Base-by-base conservation (phyloP, 257 asterid species). In the Gardenia jasminoides region DNA sequence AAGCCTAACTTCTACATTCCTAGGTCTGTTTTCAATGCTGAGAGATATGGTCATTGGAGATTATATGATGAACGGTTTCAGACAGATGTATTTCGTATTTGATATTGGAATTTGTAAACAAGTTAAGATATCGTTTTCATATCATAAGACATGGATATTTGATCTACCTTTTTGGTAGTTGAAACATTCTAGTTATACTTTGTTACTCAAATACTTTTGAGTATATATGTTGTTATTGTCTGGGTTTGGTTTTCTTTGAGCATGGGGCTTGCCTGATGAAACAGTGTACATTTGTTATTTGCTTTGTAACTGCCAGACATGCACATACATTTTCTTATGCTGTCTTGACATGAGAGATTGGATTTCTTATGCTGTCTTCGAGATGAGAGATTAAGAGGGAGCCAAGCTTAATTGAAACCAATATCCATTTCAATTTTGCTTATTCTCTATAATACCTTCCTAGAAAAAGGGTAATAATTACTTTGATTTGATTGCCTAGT, bases 31-130 rank as follows among this genome's bases (percentile, higher is more conserved):
- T 89, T 56, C 76, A 87, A 86, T 74, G 30, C 89, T 0, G 97
- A 90, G 78, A 88, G 99, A 72, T 94, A 93, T 72, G 97, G 92
- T 26, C 97, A 93, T 80, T 93, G 97, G 99, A 86, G 80, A 36
- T 79, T 94, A 80, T 94, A 94, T 44, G 97, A 93, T 76, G 94
- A 91, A 78, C 86, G 98, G 20, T 94, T 94, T 83, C 98, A 90
- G 77, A 91, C 93, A 0, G 98, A 87, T 80, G 82, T 86, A 28
- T 93, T 93, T 82, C 89, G 96, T 67, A 93, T 94, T 87, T 94
- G 93, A 94, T 70, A 61, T 3, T 36, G 24, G 33, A 28, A 33
- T 13, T 15, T 6, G 46, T 41, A 28, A 59, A 62, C 39, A 70
- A 13, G 47, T 67, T 16, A 1, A 59, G 52, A 71, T 68, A 41